phyloP scores from a whole-genome alignment of 78 protist species.

The Acrasis kona region DNA sequence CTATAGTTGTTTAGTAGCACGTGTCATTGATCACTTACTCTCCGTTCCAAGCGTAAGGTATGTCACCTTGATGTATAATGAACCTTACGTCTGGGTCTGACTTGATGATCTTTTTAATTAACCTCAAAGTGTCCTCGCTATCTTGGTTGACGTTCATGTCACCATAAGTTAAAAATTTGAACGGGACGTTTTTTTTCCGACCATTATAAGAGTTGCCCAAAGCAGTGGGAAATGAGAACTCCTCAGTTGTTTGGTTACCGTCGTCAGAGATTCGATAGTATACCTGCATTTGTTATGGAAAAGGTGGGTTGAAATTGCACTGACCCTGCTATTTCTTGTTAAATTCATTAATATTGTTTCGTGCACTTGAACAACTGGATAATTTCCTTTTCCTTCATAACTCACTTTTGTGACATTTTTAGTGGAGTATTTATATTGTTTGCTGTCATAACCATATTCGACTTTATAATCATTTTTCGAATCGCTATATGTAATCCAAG shows the following conservation, averaged over 20 bases:
- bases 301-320: too few species aligned
- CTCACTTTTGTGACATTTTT: not conserved
- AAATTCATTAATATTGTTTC: not conserved
- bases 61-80: not conserved
- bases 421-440: not conserved
- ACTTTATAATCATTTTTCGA: too few species aligned
- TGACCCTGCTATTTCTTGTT: too few species aligned
- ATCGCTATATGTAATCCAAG: too few species aligned
- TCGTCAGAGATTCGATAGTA: not conserved
- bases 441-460: too few species aligned
- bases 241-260: not conserved
- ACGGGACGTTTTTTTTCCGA: not conserved
- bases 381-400: not conserved
- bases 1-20: not conserved
- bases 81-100: too few species aligned
- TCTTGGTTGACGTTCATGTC: not conserved
- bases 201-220: too few species aligned
- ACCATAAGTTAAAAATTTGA: slow-evolving; percentile 1
- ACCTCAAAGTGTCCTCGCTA: not conserved
- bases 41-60: not conserved
- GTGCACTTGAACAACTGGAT: not conserved
- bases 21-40: not conserved
- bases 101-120: not conserved
- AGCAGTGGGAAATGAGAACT: not conserved
- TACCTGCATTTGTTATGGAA: not conserved